These are phyloP conservation scores for Cladosporium halotolerans DNA, from an alignment of 2,329 filamentous ascomycete species.

Conservation along the genomic window DNA sequence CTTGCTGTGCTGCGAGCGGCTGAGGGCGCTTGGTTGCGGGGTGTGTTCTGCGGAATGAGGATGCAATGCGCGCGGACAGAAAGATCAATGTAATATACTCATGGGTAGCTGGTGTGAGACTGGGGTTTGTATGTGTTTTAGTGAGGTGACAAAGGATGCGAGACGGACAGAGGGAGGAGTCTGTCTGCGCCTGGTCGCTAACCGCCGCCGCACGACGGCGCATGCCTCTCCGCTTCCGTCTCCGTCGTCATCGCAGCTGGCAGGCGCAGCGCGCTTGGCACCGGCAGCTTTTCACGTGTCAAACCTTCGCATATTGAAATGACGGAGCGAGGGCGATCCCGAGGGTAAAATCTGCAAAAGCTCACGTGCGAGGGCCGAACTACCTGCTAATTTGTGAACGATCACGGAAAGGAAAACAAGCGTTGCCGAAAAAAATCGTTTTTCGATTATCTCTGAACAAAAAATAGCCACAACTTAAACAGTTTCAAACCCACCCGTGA, in stretches of 20 bases:
- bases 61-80: too few relatives aligned
- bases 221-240: constrained; percentile 1
- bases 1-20: not conserved
- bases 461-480: not conserved
- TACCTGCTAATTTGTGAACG: not conserved
- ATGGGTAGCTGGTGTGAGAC: too few relatives aligned
- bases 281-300: constrained; percentile 4
- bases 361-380: too few relatives aligned
- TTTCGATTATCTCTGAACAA: constrained; percentile 12
- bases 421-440: constrained; percentile 1
- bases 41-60: too few relatives aligned
- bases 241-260: not conserved
- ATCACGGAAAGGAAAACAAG: not conserved
- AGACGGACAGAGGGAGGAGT: too few relatives aligned
- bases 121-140: too few relatives aligned
- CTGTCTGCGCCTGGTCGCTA: too few relatives aligned
- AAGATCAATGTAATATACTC: too few relatives aligned
- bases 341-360: too few relatives aligned
- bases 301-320: not conserved
- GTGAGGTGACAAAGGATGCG: too few relatives aligned
- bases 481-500: constrained; percentile 6
- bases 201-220: not conserved
- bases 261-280: not conserved
- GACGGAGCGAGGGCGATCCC: too few relatives aligned
- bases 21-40: too few relatives aligned